Evolutionary conservation across 78 protist genomes (phyloP).

Genomic region (Emiliania huxleyi): DNA sequence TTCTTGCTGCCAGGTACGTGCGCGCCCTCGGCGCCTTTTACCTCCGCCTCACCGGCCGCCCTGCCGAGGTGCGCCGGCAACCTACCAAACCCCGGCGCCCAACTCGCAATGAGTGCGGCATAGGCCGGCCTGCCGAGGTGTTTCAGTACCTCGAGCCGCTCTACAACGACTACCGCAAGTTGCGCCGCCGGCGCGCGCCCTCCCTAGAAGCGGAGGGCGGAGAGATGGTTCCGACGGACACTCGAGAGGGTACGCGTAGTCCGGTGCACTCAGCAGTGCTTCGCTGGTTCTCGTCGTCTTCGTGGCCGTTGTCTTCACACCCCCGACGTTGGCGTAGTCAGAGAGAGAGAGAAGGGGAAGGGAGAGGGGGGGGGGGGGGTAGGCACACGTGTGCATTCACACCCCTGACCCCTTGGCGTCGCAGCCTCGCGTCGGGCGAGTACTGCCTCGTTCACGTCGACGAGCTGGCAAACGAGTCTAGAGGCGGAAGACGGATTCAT

Average conservation of each 20-base stretch:
- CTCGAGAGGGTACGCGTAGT: background rate
- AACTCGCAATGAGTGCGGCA: no score
- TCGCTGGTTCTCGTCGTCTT: background rate
- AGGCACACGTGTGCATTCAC: no score
- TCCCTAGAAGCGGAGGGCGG: no score
- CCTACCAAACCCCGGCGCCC: no score
- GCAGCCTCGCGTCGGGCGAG: background rate
- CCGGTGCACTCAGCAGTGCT: background rate
- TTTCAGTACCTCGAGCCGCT: conserved; percentile 82
- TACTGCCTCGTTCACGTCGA: conserved; percentile 71
- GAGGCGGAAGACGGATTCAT: no score
- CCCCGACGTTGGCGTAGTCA: no score
- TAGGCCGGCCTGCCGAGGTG: background rate
- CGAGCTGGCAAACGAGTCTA: conserved; percentile 79
- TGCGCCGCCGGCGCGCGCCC: conserved; percentile 44
- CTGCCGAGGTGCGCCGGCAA: no score
- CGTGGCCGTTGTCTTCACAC: background rate
- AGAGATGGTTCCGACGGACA: background rate
- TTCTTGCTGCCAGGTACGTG: no score
- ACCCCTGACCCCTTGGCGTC: no score
- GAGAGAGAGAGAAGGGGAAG: no score
- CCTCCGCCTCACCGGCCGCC: conserved; percentile 74
- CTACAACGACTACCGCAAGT: conserved; percentile 80
- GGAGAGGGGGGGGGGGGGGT: no score
- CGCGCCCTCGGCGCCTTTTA: conserved; percentile 90